phyloP scores from a whole-genome alignment of 2,329 filamentous ascomycete genomes.

The Sporothrix dimorphospora region DNA sequence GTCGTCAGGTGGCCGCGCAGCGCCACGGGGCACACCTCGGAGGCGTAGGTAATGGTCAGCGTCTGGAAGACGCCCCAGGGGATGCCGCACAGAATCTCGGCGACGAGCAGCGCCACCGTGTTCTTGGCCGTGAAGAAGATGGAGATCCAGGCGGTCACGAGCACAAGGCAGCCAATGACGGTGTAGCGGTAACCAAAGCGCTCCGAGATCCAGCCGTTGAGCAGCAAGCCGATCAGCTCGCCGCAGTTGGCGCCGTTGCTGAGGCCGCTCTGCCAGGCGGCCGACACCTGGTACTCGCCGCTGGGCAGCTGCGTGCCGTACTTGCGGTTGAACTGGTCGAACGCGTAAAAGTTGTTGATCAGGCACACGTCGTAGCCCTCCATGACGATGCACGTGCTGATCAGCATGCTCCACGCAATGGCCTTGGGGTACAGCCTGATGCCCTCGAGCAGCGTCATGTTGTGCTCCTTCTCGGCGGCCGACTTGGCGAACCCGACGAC shows the following conservation, averaged over 20 bases:
- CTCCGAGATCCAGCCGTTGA: slow-evolving; percentile 68
- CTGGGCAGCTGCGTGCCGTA: slow-evolving; percentile 55
- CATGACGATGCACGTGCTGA: slow-evolving; percentile 92
- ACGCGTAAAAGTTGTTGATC: slow-evolving; percentile 73
- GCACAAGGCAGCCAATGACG: slow-evolving; percentile 60
- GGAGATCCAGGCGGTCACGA: slow-evolving; percentile 60
- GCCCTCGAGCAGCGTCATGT: slow-evolving; percentile 75
- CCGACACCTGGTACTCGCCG: slow-evolving; percentile 58
- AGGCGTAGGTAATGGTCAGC: slow-evolving; percentile 65
- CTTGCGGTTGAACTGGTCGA: slow-evolving; percentile 58
- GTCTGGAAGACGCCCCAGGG: slow-evolving; percentile 48
- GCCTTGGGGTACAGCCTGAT: slow-evolving; percentile 85
- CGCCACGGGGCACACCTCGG: slow-evolving; percentile 72
- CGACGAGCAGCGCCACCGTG: slow-evolving; percentile 60
- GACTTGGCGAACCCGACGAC: slow-evolving; percentile 51
- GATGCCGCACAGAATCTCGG: slow-evolving; percentile 64
- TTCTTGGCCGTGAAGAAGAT: slow-evolving; percentile 68
- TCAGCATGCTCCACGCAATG: slow-evolving; percentile 78
- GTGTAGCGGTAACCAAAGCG: slow-evolving; percentile 69
- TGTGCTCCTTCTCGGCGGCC: slow-evolving; percentile 65
- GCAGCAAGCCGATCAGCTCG: slow-evolving; percentile 67
- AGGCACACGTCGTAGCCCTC: slow-evolving; percentile 85
- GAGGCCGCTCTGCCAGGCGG: slow-evolving; percentile 64
- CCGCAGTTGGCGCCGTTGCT: slow-evolving; percentile 60
- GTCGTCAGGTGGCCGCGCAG: slow-evolving; percentile 73